Evolutionary conservation across 1,284 basidiomycete genomes (phyloP), one percentile per base, ranked within the genome.

Genomic region (Cryptococcus maquisensis): DNA sequence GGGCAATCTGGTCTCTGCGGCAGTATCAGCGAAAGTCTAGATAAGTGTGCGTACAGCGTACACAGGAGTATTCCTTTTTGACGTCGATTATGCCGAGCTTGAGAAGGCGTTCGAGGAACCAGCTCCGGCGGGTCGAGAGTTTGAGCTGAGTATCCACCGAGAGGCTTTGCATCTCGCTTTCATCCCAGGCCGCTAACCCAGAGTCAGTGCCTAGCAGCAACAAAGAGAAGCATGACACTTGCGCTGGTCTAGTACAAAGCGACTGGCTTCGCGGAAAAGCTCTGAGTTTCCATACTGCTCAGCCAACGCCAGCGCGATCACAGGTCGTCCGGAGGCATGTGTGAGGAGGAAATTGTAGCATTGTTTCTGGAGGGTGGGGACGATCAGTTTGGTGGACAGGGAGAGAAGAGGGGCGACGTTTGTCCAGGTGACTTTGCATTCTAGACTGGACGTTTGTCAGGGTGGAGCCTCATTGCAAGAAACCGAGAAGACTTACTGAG

Each of bases 101-200:
- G 59, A 97, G 80, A 15, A 97, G 84, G 12, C 93, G 84, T 72
- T 97, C 93, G 35, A 96, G 82, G 75, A 95, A 95, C 91, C 91
- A 95, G 52, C 86, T 92, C 52, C 91, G 83, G 38, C 87, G 79
- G 72, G 89, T 90, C 74, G 92, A 89, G 16, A 95, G 82, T 69
- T 92, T 94, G 48, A 94, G 78, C 13, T 89, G 79, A 0, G 92
- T 95, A 56, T 86, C 84, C 51, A 85, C 83, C 59, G 83, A 86
- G 35, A 93, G 80, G 0, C 84, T 86, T 56, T 84, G 84, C 57
- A 94, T 79, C 68, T 95, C 91, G 12, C 63, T 63, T 37, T 84
- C 79, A 56, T 92, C 88, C 69, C 77, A 78, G 46, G 72, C 70
- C 20, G 67, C 70, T 68, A 41, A 4, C n/a, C 21, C 9, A 9